Evolutionary conservation across 768 basidiomycete species (phyloP), one percentile per base, ranked within the genome.

Genomic region (Kondoa subrosea): DNA sequence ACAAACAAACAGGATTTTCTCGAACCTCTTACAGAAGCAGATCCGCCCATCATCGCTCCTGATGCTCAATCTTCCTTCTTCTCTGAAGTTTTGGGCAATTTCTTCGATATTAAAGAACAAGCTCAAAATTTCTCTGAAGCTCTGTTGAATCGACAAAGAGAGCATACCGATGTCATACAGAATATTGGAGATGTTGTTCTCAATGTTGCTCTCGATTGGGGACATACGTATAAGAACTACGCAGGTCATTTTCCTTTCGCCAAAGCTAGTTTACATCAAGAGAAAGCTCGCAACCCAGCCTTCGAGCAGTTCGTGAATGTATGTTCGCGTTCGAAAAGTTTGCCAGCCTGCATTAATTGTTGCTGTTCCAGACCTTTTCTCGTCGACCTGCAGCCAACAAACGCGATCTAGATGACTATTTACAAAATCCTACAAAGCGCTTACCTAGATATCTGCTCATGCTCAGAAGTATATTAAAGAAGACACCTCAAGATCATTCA

Each of bases 401-500:
- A 63, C 81, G 89, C 25, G 91, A 91, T 75, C 87, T 99, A 84
- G 91, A 92, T 76, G 86, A 82, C 72, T 99, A 96, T 78, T 87
- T 92, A 74, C 85, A 89, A 73, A 85, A 91, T 40, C 90, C 92
- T 1, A 91, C 93, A 71, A 88, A 89, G 68, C 85, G 93, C 57
- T 78, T 93, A 34, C 80, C 91, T 56, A 87, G 92, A 61, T 96
- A 96, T 75, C 86, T 88, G 71, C 81, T 96, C 0, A 80, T 97
- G 21, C 78, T 97, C 69, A 87, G 86, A 71, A 81, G 83, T 33
- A 87, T 97, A 71, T 78, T 86, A 70, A 87, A 91, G 25, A 85
- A 86, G 71, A 84, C 89, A 0, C 83, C 85, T 0, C 77, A 81
- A 8, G 83, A 81, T 1, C 87, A 93, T 72, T 86, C 88, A n/a